These are phyloP conservation scores for Plasmopara viticola DNA, from an alignment of 352 stramenopile species.

Conservation along the genomic window DNA sequence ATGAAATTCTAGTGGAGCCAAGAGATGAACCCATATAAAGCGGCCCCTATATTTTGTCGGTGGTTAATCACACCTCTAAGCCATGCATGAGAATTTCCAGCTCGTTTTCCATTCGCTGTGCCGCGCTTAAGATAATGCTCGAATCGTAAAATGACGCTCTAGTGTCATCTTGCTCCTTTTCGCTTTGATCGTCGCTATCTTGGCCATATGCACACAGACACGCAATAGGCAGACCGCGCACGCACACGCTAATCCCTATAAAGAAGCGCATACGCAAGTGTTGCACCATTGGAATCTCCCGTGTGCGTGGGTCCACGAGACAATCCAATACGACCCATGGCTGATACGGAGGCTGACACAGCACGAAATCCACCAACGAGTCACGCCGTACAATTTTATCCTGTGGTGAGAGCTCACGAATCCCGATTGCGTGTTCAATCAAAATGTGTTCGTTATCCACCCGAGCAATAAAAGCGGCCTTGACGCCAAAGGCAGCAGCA, in stretches of 20 bases:
- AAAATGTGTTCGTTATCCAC: constrained; percentile 41
- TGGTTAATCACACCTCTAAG: constrained; percentile 26
- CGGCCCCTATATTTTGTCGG: not conserved
- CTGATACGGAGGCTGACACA: constrained; percentile 35
- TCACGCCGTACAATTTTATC: constrained; percentile 36
- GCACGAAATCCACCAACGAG: constrained; percentile 52
- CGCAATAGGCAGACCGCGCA: constrained; percentile 46
- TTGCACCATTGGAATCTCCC: constrained; percentile 51
- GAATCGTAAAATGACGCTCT: constrained; percentile 33
- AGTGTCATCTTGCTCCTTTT: constrained; percentile 15
- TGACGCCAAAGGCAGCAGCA: constrained; percentile 38
- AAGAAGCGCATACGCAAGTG: constrained; percentile 49
- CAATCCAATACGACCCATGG: constrained; percentile 47
- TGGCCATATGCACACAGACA: constrained; percentile 52
- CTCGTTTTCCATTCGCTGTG: constrained; percentile 39
- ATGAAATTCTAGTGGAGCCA: constrained; percentile 88
- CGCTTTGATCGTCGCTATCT: constrained; percentile 20
- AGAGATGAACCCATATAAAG: constrained; percentile 76
- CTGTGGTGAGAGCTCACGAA: constrained; percentile 16
- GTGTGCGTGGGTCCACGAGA: constrained; percentile 35
- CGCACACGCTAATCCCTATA: constrained; percentile 38
- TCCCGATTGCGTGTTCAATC: constrained; percentile 45
- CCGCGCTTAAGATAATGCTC: constrained; percentile 32
- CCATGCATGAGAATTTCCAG: constrained; percentile 40
- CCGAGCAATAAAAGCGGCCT: constrained; percentile 45